Conservation (phyloP, 1,284 basidiomycete genomes). For the Takashimella tepidaria region DNA sequence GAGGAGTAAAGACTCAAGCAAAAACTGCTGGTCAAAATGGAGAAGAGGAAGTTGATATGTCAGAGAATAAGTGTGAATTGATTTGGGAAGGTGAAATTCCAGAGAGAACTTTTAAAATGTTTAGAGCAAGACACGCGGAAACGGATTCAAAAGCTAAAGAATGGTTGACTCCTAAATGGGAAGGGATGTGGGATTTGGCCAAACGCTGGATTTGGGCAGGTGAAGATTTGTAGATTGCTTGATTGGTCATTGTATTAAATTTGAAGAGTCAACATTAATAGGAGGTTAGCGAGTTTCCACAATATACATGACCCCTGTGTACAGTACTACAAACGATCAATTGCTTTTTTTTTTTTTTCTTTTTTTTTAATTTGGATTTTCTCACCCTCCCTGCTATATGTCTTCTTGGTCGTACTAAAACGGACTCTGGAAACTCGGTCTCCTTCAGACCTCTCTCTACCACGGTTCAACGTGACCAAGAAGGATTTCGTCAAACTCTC, state of each 20-base stretch:
- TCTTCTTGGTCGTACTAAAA: too few species aligned
- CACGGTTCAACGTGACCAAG: slow-evolving; percentile 4
- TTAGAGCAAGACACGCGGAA: slow-evolving; percentile 78
- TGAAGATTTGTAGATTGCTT: slow-evolving; percentile 35
- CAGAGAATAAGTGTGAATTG: slow-evolving; percentile 80
- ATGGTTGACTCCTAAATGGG: slow-evolving; percentile 49
- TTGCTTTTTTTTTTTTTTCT: too few species aligned
- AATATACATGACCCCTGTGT: too few species aligned
- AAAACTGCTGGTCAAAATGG: slow-evolving; percentile 24
- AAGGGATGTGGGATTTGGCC: slow-evolving; percentile 87
- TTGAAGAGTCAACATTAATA: too few species aligned
- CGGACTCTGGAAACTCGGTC: too few species aligned
- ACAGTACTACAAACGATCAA: too few species aligned
- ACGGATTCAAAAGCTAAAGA: slow-evolving; percentile 82
- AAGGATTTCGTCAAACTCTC: slow-evolving; percentile 40
- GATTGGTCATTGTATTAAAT: background rate
- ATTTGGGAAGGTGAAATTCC: slow-evolving; percentile 89
- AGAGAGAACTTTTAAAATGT: slow-evolving; percentile 73
- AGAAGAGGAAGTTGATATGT: slow-evolving; percentile 55
- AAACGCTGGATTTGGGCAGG: slow-evolving; percentile 57
- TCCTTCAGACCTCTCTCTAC: background rate
- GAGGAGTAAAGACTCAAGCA: slow-evolving; percentile 1
- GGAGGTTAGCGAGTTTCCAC: too few species aligned
- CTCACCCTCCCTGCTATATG: background rate
- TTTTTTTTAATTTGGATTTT: too few species aligned